These are phyloP conservation scores for Apiotrichum sp. DNA, from an alignment of 1,284 basidiomycete species.

Conservation along the genomic window DNA sequence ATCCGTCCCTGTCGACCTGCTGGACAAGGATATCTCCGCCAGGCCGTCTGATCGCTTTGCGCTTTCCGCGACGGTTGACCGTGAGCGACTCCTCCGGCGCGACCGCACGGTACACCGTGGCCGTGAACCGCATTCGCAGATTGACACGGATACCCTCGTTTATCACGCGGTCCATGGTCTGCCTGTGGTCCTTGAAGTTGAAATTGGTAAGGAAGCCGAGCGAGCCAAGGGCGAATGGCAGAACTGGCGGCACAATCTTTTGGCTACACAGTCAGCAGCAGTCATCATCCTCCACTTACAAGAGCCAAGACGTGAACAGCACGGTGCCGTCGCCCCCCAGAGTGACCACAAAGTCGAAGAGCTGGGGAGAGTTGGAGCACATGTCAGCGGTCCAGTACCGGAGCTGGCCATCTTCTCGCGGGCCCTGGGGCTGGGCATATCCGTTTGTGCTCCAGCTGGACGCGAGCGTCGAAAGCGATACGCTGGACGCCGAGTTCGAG, in stretches of 20 bases:
- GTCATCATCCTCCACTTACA: constrained; percentile 45
- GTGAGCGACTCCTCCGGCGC: constrained; percentile 55
- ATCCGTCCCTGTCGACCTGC: constrained; percentile 76
- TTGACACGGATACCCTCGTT: constrained; percentile 95
- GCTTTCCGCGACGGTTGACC: constrained; percentile 45
- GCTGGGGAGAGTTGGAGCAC: constrained; percentile 83
- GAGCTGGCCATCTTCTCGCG: constrained; percentile 73
- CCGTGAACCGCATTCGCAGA: constrained; percentile 97
- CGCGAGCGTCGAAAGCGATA: constrained; percentile 28
- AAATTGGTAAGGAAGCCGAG: constrained; percentile 98
- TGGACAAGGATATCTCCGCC: constrained; percentile 93
- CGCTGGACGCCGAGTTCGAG: constrained; percentile 26
- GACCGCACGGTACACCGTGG: constrained; percentile 90
- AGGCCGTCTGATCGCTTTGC: constrained; percentile 81
- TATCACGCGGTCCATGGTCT: constrained; percentile 82
- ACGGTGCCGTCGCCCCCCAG: constrained; percentile 98
- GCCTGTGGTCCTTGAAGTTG: constrained; percentile 80
- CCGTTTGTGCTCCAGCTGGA: constrained; percentile 6
- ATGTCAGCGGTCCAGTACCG: constrained; percentile 97
- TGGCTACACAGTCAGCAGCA: constrained; percentile 50
- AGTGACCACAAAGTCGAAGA: constrained; percentile 98
- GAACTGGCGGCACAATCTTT: constrained; percentile 91
- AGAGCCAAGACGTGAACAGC: constrained; percentile 98
- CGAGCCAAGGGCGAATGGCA: constrained; percentile 96
- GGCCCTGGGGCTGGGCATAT: not conserved